A percentile compares a stretch with the other conserved stretches of the same genome.
These are phyloP conservation scores for Suhomyces taliae DNA, from an alignment of 1,139 yeast genomes.

Conservation along the genomic window DNA sequence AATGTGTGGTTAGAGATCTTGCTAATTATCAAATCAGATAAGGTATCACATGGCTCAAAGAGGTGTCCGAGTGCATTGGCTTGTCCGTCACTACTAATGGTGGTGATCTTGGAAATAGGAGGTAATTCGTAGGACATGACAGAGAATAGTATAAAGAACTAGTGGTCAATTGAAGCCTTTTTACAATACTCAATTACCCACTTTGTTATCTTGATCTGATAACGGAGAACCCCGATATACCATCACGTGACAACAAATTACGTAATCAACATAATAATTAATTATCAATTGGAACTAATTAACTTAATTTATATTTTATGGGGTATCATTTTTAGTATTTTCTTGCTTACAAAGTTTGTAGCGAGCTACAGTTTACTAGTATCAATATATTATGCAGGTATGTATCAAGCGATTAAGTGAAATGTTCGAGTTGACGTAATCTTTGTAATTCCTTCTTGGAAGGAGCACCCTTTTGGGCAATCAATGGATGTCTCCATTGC, in stretches of 20 bases:
- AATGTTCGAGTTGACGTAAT: slow-evolving; percentile 50
- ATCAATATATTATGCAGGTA: slow-evolving; percentile 13
- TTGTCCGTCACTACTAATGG: slow-evolving; percentile 20
- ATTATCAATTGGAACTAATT: neutral
- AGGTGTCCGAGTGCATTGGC: slow-evolving; percentile 50
- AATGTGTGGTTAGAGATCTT: slow-evolving; percentile 18
- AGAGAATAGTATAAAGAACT: neutral
- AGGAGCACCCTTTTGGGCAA: slow-evolving; percentile 48
- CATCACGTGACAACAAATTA: neutral
- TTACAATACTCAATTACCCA: neutral
- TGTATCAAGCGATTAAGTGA: slow-evolving; percentile 24
- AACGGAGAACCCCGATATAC: slow-evolving; percentile 1
- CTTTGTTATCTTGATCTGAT: neutral
- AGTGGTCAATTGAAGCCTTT: neutral
- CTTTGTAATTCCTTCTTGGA: slow-evolving; percentile 42
- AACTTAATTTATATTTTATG: neutral
- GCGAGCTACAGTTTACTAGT: neutral
- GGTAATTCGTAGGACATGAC: slow-evolving; percentile 24
- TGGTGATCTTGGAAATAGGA: slow-evolving; percentile 18
- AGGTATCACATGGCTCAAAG: slow-evolving; percentile 66
- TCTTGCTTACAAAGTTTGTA: no score
- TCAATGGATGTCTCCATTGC: slow-evolving; percentile 53
- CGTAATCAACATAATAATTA: no score
- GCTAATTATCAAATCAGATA: slow-evolving; percentile 44
- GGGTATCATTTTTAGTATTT: no score